A percentile compares a stretch with the other conserved stretches of the same genome.
Evolutionary conservation across 164 flowering plant genomes (phyloP).

Genomic region (Chimonanthus praecox): DNA sequence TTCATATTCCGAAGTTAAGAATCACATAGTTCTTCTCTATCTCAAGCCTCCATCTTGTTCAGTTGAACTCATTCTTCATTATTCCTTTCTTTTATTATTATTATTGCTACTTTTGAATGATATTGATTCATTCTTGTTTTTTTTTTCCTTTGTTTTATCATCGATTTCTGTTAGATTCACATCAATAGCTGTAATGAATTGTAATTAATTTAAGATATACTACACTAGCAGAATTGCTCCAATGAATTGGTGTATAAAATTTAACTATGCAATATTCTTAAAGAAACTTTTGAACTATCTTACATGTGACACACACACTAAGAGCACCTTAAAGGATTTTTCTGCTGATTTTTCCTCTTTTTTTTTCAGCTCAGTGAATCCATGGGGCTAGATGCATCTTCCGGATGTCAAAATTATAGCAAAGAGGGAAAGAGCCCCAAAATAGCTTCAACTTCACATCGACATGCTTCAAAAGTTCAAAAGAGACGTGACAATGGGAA

Average conservation of each 20-base stretch:
- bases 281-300: not conserved
- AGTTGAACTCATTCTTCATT: not conserved
- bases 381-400: conserved; percentile 52
- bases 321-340: not conserved
- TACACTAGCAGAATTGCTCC: not conserved
- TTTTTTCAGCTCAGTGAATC: conserved; percentile 28
- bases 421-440: conserved; percentile 40
- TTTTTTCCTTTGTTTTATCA: not conserved
- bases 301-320: not conserved
- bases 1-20: too few relatives aligned
- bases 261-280: not conserved
- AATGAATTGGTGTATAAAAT: too few relatives aligned
- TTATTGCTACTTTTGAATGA: too few relatives aligned
- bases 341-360: conserved; percentile 1
- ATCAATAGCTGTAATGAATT: not conserved
- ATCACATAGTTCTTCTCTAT: not conserved
- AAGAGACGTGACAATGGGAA: conserved; percentile 22
- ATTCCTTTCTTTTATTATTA: too few relatives aligned
- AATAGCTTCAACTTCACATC: conserved; percentile 39
- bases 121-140: too few relatives aligned
- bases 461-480: conserved; percentile 19
- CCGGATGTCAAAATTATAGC: conserved; percentile 45
- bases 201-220: not conserved
- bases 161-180: not conserved
- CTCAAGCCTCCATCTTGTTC: not conserved